phyloP scores from a whole-genome alignment of 2,329 filamentous ascomycete species.

The Cladorrhinum sp. region DNA sequence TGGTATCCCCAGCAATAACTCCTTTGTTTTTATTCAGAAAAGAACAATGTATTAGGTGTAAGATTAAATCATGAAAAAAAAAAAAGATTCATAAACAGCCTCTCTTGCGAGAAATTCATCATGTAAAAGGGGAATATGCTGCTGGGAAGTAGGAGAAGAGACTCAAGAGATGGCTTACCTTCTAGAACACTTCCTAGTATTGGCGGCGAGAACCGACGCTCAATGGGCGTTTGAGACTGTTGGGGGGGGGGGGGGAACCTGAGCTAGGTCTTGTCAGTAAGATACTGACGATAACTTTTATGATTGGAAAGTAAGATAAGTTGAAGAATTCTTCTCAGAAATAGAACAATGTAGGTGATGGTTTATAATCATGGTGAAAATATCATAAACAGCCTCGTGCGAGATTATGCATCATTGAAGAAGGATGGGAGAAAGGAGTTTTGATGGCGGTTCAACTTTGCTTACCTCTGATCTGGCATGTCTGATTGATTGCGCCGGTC shows the following conservation, averaged over 20 bases:
- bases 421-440: not conserved
- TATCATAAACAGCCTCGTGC: constrained; percentile 24
- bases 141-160: not conserved
- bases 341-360: constrained; percentile 30
- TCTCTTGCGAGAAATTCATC: constrained; percentile 27
- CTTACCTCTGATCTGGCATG: not conserved
- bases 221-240: too few species aligned
- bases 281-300: too few species aligned
- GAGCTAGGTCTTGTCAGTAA: too few species aligned
- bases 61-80: constrained; percentile 21
- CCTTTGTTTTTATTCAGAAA: constrained; percentile 3
- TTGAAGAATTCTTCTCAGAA: constrained; percentile 17
- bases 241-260: too few species aligned
- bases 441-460: not conserved
- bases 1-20: not conserved
- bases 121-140: not conserved
- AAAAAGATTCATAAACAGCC: constrained; percentile 24
- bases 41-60: constrained; percentile 25
- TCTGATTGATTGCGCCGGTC: too few species aligned
- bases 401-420: constrained; percentile 7
- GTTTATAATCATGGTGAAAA: constrained; percentile 24
- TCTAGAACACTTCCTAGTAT: too few species aligned
- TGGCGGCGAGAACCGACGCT: too few species aligned
- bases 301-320: too few species aligned
- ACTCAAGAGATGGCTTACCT: not conserved